Conservation (phyloP, 495 filamentous ascomycete genomes). For the Xylaria cubensis region DNA sequence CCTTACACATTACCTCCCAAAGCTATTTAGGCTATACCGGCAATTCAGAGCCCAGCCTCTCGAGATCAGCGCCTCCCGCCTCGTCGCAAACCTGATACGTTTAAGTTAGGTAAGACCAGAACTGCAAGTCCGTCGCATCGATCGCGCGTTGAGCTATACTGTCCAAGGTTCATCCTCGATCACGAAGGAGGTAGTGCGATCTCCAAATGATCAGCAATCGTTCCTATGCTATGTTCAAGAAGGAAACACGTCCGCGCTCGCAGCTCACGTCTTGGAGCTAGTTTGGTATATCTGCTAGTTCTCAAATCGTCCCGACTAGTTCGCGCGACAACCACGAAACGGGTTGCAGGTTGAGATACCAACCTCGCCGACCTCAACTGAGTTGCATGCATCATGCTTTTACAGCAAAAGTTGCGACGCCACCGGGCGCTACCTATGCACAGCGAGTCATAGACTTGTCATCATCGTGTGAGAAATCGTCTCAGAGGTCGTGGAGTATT, state of each 20-base stretch:
- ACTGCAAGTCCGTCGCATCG: neutral
- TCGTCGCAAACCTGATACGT: neutral
- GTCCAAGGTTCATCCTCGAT: conserved; percentile 8
- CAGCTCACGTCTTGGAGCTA: neutral
- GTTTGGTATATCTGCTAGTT: neutral
- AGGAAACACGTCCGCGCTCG: neutral
- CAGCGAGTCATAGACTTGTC: neutral
- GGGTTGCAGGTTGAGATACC: neutral
- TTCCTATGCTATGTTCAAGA: conserved; percentile 1
- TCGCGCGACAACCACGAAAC: neutral
- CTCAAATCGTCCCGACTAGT: neutral
- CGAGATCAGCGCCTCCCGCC: neutral
- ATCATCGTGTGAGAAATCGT: neutral
- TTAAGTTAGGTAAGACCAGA: neutral
- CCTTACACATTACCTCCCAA: neutral
- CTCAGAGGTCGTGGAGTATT: neutral
- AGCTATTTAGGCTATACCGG: neutral
- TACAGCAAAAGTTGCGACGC: neutral
- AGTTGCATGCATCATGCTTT: neutral
- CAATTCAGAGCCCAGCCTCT: neutral
- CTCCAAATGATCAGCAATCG: neutral
- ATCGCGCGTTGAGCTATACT: neutral
- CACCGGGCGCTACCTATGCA: neutral
- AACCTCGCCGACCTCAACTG: neutral
- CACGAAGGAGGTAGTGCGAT: neutral